Conservation (phyloP, 768 basidiomycete species). For the Baorangia bicolor region DNA sequence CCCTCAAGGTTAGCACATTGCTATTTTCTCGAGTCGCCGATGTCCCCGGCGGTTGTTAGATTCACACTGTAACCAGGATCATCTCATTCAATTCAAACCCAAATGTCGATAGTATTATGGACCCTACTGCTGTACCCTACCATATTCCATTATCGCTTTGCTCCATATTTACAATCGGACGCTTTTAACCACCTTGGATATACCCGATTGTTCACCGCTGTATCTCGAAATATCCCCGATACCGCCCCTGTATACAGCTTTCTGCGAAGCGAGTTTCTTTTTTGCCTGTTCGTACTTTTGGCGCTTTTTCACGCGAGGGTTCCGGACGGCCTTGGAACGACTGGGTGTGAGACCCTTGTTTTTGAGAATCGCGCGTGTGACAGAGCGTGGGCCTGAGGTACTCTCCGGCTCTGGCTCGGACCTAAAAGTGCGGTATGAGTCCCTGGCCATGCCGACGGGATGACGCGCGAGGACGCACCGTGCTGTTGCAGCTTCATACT, state of each 20-base stretch:
- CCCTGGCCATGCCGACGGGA: slow-evolving; percentile 6
- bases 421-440: slow-evolving; percentile 21
- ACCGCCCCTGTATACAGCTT: slow-evolving; percentile 92
- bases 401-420: slow-evolving; percentile 38
- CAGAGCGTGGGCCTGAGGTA: slow-evolving; percentile 74
- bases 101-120: slow-evolving; percentile 12
- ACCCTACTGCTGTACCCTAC: slow-evolving; percentile 11
- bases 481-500: slow-evolving; percentile 66
- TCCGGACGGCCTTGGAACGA: slow-evolving; percentile 86
- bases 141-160: background rate
- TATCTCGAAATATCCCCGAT: slow-evolving; percentile 71
- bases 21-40: slow-evolving; percentile 15
- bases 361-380: slow-evolving; percentile 87
- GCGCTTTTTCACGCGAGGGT: slow-evolving; percentile 97
- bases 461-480: slow-evolving; percentile 43
- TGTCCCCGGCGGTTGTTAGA: slow-evolving; percentile 6
- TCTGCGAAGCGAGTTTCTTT: slow-evolving; percentile 86
- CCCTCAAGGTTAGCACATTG: slow-evolving; percentile 12
- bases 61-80: slow-evolving; percentile 9
- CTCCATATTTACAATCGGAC: slow-evolving; percentile 51
- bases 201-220: slow-evolving; percentile 91
- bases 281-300: slow-evolving; percentile 93
- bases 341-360: slow-evolving; percentile 94
- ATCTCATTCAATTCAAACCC: slow-evolving; percentile 12
- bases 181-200: slow-evolving; percentile 87